Conservation (phyloP, 169 alveolate species). For the Plasmodium vivax region DNA sequence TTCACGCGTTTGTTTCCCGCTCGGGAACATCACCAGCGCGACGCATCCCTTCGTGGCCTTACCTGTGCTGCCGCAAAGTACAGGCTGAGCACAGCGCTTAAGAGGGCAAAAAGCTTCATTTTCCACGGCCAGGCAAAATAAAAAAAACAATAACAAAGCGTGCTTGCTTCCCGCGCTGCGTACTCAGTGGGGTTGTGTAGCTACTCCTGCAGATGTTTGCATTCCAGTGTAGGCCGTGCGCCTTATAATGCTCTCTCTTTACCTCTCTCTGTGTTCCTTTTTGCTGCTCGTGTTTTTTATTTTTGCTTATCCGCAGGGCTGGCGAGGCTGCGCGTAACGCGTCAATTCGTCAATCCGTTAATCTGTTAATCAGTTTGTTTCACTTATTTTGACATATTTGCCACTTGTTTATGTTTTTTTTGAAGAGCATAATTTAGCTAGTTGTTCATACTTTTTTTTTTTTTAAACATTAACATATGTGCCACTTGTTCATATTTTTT, state of each 20-base stretch:
- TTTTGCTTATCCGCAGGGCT: background rate
- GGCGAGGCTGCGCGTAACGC: background rate
- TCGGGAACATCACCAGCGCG: background rate
- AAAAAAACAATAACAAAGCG: background rate
- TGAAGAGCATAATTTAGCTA: background rate
- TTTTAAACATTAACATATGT: background rate
- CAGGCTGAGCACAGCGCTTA: conserved; percentile 10
- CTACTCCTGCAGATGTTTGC: background rate
- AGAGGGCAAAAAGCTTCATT: conserved; percentile 38
- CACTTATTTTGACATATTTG: background rate
- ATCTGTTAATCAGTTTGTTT: background rate
- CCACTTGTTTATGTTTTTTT: background rate
- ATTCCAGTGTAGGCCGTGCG: background rate
- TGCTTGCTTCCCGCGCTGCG: background rate
- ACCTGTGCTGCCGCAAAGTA: conserved; percentile 50
- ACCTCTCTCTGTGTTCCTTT: background rate
- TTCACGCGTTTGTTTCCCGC: background rate
- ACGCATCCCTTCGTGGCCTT: background rate
- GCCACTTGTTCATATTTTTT: background rate
- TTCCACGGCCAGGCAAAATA: background rate
- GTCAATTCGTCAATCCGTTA: background rate
- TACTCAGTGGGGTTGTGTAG: background rate
- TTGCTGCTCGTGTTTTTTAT: background rate
- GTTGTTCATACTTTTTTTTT: background rate
- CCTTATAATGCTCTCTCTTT: background rate